Evolutionary conservation across 2,329 filamentous ascomycete genomes (phyloP), one percentile per base, ranked within the genome.

Genomic region (Apiospora marii): DNA sequence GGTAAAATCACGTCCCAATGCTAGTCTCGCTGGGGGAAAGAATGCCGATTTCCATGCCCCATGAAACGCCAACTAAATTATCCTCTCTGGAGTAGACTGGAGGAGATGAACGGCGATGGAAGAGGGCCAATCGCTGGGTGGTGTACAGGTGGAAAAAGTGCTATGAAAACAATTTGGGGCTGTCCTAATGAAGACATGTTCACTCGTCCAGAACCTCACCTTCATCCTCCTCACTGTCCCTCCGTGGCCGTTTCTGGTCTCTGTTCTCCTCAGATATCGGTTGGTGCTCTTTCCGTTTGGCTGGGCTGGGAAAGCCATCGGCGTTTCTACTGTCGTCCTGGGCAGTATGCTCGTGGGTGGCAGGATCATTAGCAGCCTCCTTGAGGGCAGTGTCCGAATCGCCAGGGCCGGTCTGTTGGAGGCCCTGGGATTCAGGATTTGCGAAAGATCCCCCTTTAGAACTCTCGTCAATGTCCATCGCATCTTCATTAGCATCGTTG

Each of bases 201-300:
- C 78, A 81, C 73, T 81, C 79, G 49, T 77, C 76, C 49, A 87
- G 81, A 75, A 70, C 68, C 48, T 87, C 86, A 44, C 86, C 86
- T 73, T 87, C 86, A 68, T 87, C 86, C 71, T 86, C 84, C 48
- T 81, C 80, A 0, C 85, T 87, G 68, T 75, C 76, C 41, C 85
- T 78, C 69, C 83, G 82, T 68, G 82, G 82, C n/a, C 85, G 81
- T 73, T 87, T 87, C 74, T 83, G 82, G 1, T 83, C 82, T 34
- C 82, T 80, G 34, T 79, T 82, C 46, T 83, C 83, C 3, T 79
- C 77, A 41, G 82, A 80, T 5, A 77, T 49, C 16, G 77, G 77
- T 16, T 85, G 85, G 10, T 81, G 72, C 4, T 83, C 83, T 74
- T 85, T 86, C 70, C 85, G 79, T 75, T 87, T 87, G 3, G 80